These are phyloP conservation scores for Tritrichomonas foetus DNA, from an alignment of 208 protist genomes.

Conservation along the genomic window DNA sequence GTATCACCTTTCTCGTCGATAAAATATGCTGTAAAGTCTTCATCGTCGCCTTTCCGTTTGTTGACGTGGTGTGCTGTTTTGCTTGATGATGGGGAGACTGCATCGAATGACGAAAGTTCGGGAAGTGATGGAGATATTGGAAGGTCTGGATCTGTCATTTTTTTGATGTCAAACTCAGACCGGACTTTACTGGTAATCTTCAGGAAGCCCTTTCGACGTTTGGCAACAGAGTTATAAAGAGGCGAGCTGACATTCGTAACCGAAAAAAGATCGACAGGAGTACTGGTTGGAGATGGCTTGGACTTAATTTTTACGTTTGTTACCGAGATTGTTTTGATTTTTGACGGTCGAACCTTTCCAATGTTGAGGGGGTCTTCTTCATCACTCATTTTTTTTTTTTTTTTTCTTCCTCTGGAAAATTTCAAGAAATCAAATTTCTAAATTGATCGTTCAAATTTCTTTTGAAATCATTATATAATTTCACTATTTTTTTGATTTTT, in stretches of 20 bases:
- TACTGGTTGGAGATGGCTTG: neutral
- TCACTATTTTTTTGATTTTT: too few relatives aligned
- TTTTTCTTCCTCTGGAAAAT: neutral
- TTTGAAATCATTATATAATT: too few relatives aligned
- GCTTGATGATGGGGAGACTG: neutral
- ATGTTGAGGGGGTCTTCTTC: slow-evolving; percentile 4
- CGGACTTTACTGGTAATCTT: too few relatives aligned
- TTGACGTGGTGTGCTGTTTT: neutral
- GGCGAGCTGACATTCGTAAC: neutral
- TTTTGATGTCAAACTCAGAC: too few relatives aligned
- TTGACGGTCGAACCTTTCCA: neutral
- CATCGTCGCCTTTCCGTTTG: neutral
- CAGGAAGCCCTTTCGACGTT: too few relatives aligned
- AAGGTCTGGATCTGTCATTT: too few relatives aligned
- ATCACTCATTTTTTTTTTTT: neutral
- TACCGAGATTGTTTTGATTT: neutral
- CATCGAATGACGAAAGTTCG: too few relatives aligned
- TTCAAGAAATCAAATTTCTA: too few relatives aligned
- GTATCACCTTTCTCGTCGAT: neutral
- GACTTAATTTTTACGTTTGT: neutral
- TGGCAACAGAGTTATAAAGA: too few relatives aligned
- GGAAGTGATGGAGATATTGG: too few relatives aligned
- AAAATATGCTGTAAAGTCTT: neutral
- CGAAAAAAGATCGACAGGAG: neutral
- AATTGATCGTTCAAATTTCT: too few relatives aligned